Base-by-base conservation (phyloP, 2,329 filamentous ascomycete species). In the Xylariaceae sp. region DNA sequence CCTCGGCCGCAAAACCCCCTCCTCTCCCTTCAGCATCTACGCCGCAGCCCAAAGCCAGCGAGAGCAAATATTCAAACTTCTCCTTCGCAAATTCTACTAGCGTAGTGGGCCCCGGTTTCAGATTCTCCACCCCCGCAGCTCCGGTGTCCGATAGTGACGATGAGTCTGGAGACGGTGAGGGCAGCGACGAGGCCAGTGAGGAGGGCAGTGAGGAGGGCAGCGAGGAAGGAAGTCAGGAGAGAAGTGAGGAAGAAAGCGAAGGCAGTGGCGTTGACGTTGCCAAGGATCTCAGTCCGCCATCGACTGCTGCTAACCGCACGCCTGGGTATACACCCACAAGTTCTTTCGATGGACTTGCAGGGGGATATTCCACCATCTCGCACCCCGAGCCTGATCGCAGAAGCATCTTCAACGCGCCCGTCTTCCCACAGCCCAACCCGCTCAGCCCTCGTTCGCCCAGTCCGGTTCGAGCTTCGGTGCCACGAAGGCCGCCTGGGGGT, bases 391-490 rank as follows among this genome's bases (percentile, higher is more conserved):
- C 69, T 34, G 65, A 70, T 33, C 61, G 56, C 30, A 59, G 60
- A 43, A 52, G 64, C 12, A 58, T 79, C 4, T 81, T 81, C 57
- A 69, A 66, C 28, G 68, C 67, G 13, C 74, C 76, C 0, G 46
- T 72, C 16, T 74, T 85, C 39, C 65, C 76, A 8, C 75, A 73
- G 23, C 67, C 74, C 16, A 69, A 60, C 23, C 66, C 64, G 14
- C 65, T 68, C n/a, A 81, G 76, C 48, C 81, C 83, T 32, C 76
- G 83, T 24, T 87, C 84, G 8, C 83, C 85, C 2, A 88, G 84
- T 48, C 84, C 85, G 1, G 64, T 85, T 17, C 76, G 83, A 23
- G 67, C 70, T 36, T 70, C 75, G 28, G 62, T 78, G 19, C 76
- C 78, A 21, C 60, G 65, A 43, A 67, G 71, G 50, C 52, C 73